These are phyloP conservation scores for Trichomonas gallinae DNA, from an alignment of 208 protist genomes.

Conservation along the genomic window DNA sequence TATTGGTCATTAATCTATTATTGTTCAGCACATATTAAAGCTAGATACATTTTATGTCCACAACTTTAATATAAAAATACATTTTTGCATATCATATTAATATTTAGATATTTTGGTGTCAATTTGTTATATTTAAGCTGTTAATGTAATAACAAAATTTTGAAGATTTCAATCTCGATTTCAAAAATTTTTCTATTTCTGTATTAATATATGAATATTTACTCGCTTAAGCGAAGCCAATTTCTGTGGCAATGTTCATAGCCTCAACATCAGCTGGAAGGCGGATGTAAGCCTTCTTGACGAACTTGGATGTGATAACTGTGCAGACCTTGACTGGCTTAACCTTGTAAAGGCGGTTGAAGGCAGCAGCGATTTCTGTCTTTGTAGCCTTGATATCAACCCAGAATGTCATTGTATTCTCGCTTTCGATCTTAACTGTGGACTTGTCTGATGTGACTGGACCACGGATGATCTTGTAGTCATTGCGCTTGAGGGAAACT, in stretches of 20 bases:
- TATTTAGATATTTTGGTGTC: too few species aligned
- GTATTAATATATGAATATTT: not conserved
- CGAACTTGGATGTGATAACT: not conserved
- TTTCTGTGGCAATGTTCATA: slow-evolving; percentile 12
- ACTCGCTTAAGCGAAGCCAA: not conserved
- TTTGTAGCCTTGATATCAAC: slow-evolving; percentile 1
- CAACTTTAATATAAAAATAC: too few species aligned
- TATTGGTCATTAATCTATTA: too few species aligned
- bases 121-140: too few species aligned
- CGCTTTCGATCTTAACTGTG: not conserved
- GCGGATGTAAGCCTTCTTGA: slow-evolving; percentile 22
- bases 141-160: too few species aligned
- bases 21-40: too few species aligned
- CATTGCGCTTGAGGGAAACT: slow-evolving; percentile 6
- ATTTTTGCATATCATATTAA: too few species aligned
- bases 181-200: not conserved
- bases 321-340: not conserved
- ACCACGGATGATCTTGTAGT: not conserved
- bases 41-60: too few species aligned
- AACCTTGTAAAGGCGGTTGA: slow-evolving; percentile 21
- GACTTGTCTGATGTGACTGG: not conserved
- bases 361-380: not conserved
- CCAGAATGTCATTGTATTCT: not conserved
- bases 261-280: not conserved
- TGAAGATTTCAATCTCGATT: too few species aligned